Percentiles rank a stretch among this genome's conserved stretches.
Conservation (phyloP, 179 eudicot genomes). For the Carnegiea gigantea region DNA sequence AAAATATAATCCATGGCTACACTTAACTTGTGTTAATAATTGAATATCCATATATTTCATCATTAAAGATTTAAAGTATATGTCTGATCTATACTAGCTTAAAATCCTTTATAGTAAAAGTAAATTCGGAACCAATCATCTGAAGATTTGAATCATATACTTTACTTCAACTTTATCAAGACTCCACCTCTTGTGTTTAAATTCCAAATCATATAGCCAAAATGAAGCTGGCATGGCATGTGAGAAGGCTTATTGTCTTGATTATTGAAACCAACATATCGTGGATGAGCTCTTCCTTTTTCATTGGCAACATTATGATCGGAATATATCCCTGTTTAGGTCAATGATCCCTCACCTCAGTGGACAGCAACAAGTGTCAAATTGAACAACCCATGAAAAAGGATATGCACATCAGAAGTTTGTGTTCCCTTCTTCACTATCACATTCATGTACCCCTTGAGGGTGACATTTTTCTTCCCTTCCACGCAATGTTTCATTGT, state of each 20-base stretch:
- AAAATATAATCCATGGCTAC: too few relatives aligned
- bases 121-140: too few relatives aligned
- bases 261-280: slow-evolving; percentile 12
- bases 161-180: too few relatives aligned
- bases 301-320: not conserved
- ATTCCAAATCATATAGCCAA: not conserved
- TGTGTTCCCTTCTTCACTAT: not conserved
- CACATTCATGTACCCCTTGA: not conserved
- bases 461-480: not conserved
- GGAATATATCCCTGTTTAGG: not conserved
- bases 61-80: too few relatives aligned
- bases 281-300: not conserved
- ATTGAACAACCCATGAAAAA: slow-evolving; percentile 1
- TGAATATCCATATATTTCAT: too few relatives aligned
- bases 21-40: too few relatives aligned
- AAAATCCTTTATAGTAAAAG: too few relatives aligned
- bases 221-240: slow-evolving; percentile 10
- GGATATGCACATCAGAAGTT: not conserved
- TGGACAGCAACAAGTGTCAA: not conserved
- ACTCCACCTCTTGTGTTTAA: not conserved
- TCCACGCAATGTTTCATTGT: not conserved
- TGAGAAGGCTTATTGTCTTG: slow-evolving; percentile 3
- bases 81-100: too few relatives aligned
- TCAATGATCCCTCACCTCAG: slow-evolving; percentile 1
- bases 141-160: too few relatives aligned